These are phyloP conservation scores for Parastagonospora nodorum DNA, from an alignment of 2,329 filamentous ascomycete genomes.

Conservation along the genomic window DNA sequence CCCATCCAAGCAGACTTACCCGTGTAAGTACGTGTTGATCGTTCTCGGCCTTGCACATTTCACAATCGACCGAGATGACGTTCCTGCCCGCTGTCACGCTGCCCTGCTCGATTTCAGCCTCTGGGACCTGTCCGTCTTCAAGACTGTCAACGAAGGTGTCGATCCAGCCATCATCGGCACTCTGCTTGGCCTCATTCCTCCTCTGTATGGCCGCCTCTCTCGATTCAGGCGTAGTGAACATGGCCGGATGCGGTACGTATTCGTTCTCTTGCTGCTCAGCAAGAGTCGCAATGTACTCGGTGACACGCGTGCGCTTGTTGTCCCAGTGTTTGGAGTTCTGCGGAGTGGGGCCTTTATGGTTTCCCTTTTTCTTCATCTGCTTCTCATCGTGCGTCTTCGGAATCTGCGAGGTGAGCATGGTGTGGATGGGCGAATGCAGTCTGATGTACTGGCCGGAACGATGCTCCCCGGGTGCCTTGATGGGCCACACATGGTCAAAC, in stretches of 20 bases:
- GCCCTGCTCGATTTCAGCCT: constrained; percentile 74
- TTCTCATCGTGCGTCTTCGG: constrained; percentile 73
- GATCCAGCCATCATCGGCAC: constrained; percentile 73
- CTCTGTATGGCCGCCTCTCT: constrained; percentile 58
- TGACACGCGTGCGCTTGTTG: constrained; percentile 80
- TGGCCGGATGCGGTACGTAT: constrained; percentile 80
- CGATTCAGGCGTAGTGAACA: constrained; percentile 64
- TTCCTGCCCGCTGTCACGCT: constrained; percentile 82
- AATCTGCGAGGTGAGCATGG: constrained; percentile 77
- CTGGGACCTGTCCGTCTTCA: constrained; percentile 70
- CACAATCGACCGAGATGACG: constrained; percentile 86
- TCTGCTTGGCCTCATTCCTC: constrained; percentile 58
- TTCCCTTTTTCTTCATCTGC: constrained; percentile 53
- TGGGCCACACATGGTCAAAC: constrained; percentile 87
- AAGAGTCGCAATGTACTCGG: constrained; percentile 72
- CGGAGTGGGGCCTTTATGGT: constrained; percentile 58
- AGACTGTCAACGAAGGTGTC: constrained; percentile 72
- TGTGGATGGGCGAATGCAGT: constrained; percentile 84
- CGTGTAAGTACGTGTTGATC: constrained; percentile 83
- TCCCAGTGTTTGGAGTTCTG: constrained; percentile 70
- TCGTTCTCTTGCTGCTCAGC: constrained; percentile 82
- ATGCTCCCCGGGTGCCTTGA: constrained; percentile 85
- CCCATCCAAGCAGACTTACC: constrained; percentile 86
- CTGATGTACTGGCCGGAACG: constrained; percentile 64
- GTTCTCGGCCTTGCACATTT: constrained; percentile 91